Conservation (phyloP, 2,329 filamentous ascomycete species). For the Aspergillus proliferans region DNA sequence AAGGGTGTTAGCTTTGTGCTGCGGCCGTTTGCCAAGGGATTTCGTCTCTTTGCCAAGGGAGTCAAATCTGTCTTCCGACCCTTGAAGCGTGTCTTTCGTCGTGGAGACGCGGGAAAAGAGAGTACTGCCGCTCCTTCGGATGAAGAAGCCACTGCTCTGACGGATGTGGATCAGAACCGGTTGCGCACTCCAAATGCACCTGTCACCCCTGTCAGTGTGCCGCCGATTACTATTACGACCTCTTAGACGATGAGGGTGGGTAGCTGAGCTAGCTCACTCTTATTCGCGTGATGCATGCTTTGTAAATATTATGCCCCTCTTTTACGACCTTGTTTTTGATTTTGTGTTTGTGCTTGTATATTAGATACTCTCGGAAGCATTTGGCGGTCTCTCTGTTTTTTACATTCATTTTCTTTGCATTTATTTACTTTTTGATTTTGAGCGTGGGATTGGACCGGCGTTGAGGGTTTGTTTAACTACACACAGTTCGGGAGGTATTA, state of each 20-base stretch:
- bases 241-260: slow-evolving; percentile 10
- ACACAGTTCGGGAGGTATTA: background rate
- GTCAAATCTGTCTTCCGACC: slow-evolving; percentile 18
- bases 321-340: background rate
- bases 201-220: slow-evolving; percentile 21
- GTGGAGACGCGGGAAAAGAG: slow-evolving; percentile 3
- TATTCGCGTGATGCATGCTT: background rate
- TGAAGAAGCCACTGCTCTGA: slow-evolving; percentile 11
- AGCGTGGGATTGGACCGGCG: background rate
- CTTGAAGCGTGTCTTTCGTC: slow-evolving; percentile 19
- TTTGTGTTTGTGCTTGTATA: background rate
- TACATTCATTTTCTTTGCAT: background rate
- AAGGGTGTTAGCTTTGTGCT: slow-evolving; percentile 50
- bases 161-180: slow-evolving; percentile 6
- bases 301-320: background rate
- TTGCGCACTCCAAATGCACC: slow-evolving; percentile 11
- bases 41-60: slow-evolving; percentile 21
- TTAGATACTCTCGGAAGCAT: background rate
- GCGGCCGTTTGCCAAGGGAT: slow-evolving; percentile 28
- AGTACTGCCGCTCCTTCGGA: slow-evolving; percentile 4
- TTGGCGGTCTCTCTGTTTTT: background rate
- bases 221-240: slow-evolving; percentile 36
- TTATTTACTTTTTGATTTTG: background rate
- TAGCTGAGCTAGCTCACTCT: too few species aligned
- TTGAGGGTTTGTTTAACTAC: background rate